These are phyloP conservation scores for Fraxinus sp. DNA, from an alignment of 305 asterid species.

Conservation along the genomic window DNA sequence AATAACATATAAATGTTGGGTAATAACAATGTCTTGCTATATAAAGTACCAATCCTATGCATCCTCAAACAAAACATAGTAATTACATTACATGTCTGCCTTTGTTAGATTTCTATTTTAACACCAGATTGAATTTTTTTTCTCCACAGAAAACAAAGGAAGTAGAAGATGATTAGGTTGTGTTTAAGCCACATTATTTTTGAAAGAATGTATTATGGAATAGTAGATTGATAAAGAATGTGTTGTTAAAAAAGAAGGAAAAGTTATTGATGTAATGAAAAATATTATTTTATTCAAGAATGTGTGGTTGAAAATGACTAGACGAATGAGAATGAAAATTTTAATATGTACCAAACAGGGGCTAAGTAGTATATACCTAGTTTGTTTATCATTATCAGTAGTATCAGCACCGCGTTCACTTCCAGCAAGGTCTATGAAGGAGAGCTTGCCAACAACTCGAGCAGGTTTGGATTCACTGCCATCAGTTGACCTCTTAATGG, in stretches of 20 bases:
- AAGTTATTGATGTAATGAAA: no score
- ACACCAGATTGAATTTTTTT: neutral
- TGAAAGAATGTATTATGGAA: no score
- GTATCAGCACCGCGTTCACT: constrained; percentile 99
- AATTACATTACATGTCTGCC: neutral
- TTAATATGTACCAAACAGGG: no score
- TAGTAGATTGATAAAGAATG: no score
- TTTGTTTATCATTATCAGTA: constrained; percentile 95
- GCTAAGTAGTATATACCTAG: constrained; percentile 50
- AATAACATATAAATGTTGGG: neutral
- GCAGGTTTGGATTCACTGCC: constrained; percentile 92
- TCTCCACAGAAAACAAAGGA: neutral
- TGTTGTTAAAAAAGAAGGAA: no score
- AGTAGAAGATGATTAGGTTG: neutral
- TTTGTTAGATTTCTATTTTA: neutral
- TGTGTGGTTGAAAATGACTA: no score
- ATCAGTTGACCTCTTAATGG: constrained; percentile 76
- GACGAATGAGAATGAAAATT: no score
- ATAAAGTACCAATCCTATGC: neutral
- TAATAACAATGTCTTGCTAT: neutral
- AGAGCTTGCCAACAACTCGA: constrained; percentile 88
- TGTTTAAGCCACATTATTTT: no score
- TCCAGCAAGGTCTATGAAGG: constrained; percentile 99
- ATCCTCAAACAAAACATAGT: neutral
- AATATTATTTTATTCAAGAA: no score